Evolutionary conservation across 352 stramenopile species (phyloP).

Genomic region (Peronospora destructor): DNA sequence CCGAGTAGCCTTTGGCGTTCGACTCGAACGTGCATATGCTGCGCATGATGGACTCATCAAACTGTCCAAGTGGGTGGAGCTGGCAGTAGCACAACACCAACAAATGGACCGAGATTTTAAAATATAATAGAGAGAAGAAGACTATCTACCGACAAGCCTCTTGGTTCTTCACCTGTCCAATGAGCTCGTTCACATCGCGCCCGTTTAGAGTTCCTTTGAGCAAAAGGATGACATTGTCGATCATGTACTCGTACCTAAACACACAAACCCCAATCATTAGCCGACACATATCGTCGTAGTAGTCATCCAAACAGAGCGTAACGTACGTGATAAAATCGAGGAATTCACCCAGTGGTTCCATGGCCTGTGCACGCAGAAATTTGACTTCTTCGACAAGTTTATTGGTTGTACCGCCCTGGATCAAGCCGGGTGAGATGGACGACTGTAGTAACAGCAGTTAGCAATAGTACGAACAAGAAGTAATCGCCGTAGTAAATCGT

Average conservation of each 20-base stretch:
- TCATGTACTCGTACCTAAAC: too few species aligned
- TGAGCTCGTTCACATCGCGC: too few species aligned
- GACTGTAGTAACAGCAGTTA: constrained; percentile 47
- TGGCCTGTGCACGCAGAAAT: constrained; percentile 93
- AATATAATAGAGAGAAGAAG: too few species aligned
- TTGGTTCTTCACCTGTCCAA: too few species aligned
- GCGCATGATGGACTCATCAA: constrained; percentile 98
- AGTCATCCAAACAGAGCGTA: too few species aligned
- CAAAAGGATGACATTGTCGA: too few species aligned
- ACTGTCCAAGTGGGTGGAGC: constrained; percentile 98
- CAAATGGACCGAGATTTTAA: neutral
- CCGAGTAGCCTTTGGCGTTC: constrained; percentile 95
- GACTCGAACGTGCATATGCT: constrained; percentile 98
- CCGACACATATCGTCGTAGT: too few species aligned
- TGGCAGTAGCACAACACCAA: constrained; percentile 29
- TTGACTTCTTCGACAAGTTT: constrained; percentile 94
- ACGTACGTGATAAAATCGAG: too few species aligned
- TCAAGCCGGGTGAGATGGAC: constrained; percentile 67
- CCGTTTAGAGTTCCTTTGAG: too few species aligned
- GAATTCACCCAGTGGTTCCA: constrained; percentile 92
- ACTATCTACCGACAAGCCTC: too few species aligned
- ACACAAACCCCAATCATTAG: too few species aligned
- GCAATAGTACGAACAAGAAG: constrained; percentile 7
- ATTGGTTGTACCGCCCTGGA: constrained; percentile 81
- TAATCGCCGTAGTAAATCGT: neutral